Base-by-base conservation (phyloP, 2,329 filamentous ascomycete genomes). In the Ophiostoma quercus region DNA sequence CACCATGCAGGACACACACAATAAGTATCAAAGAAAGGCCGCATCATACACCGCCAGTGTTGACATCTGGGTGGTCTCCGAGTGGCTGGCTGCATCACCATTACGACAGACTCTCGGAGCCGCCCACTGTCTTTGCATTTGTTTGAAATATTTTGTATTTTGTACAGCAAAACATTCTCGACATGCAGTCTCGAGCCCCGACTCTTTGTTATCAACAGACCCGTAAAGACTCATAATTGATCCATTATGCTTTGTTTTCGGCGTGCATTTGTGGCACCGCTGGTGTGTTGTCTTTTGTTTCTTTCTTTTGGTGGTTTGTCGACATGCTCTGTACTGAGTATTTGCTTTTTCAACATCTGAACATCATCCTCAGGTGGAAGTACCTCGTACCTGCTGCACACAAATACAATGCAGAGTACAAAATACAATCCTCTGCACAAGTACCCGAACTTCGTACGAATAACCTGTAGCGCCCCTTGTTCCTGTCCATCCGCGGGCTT, bases 271-370 rank as follows among this genome's bases (percentile, higher is more conserved):
- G 51, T 57, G 22, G 22, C 51, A 14, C n/a, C 51, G 14, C 16
- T 57, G 8, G 22, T 47, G 43, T 47, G 3, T 19, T 47, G 5
- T 47, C 43, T 47, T 19, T 47, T 47, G 41, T 47, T 16, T 47
- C 14, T 47, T 47, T 47, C 43, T 43, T 16, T 47, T 19, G 16
- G 43, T 47, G 16, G 43, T 16, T 47, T 16, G 43, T 43, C 16
- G 43, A n/a, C 51, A 25, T 57, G 4, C 34, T 34, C 34, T 34
- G 34, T 6, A 29, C 25, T 29, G 25, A 29, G 25, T 29, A 57
- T 12, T 57, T 57, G 51, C 51, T 57, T 57, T 57, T 57, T 57
- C 51, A 7, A 57, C 51, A 25, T 57, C n/a, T n/a, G 43, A 47
- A 57, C 51, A 57, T 22, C n/a, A 22, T 22, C 51, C 19, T 22